Evolutionary conservation across 176 grass and related monocot genomes (phyloP).

Genomic region (Bolboschoenus planiculmis): DNA sequence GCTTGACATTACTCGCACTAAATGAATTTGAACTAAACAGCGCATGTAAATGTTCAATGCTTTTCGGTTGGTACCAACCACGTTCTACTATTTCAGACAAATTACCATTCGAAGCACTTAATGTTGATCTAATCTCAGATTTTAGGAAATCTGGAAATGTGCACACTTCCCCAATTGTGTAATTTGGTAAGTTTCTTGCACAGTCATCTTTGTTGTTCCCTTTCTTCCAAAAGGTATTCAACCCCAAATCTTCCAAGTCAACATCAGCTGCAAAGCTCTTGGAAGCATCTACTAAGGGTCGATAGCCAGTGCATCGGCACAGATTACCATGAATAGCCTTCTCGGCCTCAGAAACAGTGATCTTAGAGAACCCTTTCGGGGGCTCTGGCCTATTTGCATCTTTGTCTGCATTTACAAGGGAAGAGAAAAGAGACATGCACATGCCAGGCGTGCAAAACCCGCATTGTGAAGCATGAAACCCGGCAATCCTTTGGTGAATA

Average conservation of each 20-base stretch:
- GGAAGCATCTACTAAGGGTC: slow-evolving; percentile 66
- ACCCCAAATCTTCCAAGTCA: slow-evolving; percentile 70
- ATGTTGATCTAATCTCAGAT: slow-evolving; percentile 32
- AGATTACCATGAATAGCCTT: slow-evolving; percentile 63
- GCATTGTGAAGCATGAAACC: slow-evolving; percentile 82
- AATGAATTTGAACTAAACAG: slow-evolving; percentile 34
- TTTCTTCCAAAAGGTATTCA: slow-evolving; percentile 70
- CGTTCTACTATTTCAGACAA: background rate
- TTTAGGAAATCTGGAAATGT: slow-evolving; percentile 59
- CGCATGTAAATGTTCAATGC: slow-evolving; percentile 34
- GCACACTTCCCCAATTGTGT: slow-evolving; percentile 39
- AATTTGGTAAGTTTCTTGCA: slow-evolving; percentile 38
- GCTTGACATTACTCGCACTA: slow-evolving; percentile 28
- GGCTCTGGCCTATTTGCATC: slow-evolving; percentile 43
- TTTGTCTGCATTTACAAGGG: slow-evolving; percentile 71
- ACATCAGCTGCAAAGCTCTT: slow-evolving; percentile 78
- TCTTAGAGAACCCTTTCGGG: slow-evolving; percentile 55
- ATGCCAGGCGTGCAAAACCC: slow-evolving; percentile 86
- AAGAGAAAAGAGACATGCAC: slow-evolving; percentile 83
- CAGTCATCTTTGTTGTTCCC: slow-evolving; percentile 28
- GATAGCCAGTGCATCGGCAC: slow-evolving; percentile 71
- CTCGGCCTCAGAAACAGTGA: slow-evolving; percentile 48
- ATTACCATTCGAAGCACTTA: background rate
- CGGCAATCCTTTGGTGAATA: slow-evolving; percentile 60
- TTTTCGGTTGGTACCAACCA: slow-evolving; percentile 53